Conservation (phyloP, 139 green algal genomes). For the Asterochloris sp. region DNA sequence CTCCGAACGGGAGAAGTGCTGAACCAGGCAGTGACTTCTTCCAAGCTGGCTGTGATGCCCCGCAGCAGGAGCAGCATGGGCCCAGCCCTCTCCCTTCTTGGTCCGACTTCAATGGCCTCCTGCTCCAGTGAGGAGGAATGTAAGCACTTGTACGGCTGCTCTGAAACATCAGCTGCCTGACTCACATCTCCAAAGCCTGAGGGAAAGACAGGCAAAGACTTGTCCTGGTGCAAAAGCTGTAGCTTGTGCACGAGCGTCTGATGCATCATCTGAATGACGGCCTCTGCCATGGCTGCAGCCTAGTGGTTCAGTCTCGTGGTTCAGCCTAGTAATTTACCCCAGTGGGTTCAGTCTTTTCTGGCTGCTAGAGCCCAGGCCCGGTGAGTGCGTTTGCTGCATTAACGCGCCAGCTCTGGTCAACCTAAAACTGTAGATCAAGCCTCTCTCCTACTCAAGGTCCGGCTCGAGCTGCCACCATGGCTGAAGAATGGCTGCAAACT, state of each 20-base stretch:
- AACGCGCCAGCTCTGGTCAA: no score
- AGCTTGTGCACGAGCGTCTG: neutral
- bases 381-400: no score
- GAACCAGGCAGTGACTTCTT: neutral
- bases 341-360: no score
- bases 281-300: neutral
- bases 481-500: no score
- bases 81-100: conserved; percentile 10
- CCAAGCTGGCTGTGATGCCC: neutral
- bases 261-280: conserved; percentile 12
- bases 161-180: neutral
- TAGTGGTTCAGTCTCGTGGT: neutral
- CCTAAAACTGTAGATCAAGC: no score
- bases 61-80: conserved; percentile 1
- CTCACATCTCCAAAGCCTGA: neutral
- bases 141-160: no score
- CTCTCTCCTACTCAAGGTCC: no score
- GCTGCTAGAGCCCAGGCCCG: no score
- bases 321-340: no score
- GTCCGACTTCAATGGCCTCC: conserved; percentile 5
- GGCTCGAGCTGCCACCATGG: no score
- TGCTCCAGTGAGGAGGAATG: neutral
- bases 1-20: neutral
- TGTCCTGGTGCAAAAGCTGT: neutral
- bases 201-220: conserved; percentile 1